Base-by-base conservation (phyloP, 805 yeast genomes). In the Tetrapisispora fleetii region DNA sequence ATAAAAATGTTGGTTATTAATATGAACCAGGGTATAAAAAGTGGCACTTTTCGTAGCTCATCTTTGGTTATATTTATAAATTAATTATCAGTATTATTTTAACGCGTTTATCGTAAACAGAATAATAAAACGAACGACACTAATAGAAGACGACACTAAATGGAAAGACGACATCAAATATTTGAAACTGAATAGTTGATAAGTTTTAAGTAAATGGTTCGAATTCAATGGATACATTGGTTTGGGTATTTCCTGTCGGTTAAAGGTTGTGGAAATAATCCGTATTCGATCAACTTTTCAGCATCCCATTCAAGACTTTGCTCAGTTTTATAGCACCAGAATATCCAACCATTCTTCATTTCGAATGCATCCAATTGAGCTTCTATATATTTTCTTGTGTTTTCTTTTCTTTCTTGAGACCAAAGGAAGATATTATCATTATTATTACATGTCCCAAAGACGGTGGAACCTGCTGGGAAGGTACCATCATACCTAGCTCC, bases 321-420 rank as follows among this genome's bases (percentile, higher is more conserved):
- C 67, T 89, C 96, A 30, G 95, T 84, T 73, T 89, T 89, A 83
- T 86, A 89, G 62, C 83, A 78, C 96, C 96, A 89, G 73, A 84
- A 83, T 49, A 86, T 77, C 96, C 96, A 89, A 18, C 96, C 96
- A 27, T 72, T 75, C 45, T 78, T 74, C 56, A 75, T 75, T 57
- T 81, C 85, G 60, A 73, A 81, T 1, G 95, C 85, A 62, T 89
- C 95, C 60, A 89, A 69, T 72, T 89, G 96, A 42, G 95, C 95
- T 70, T 89, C 96, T 46, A 88, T 73, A 62, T 73, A 88, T 58
- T 70, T 75, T 63, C 95, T 79, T 43, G 81, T 77, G 55, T 77
- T 72, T 21, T 58, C 59, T 62, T 73, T 77, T 57, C 75, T 75
- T 33, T 75, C 74, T 11, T 68, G 70, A 5, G 84, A 68, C 85